These are phyloP conservation scores for Pseudogymnoascus sp. DNA, from an alignment of 2,329 filamentous ascomycete species.

Conservation along the genomic window DNA sequence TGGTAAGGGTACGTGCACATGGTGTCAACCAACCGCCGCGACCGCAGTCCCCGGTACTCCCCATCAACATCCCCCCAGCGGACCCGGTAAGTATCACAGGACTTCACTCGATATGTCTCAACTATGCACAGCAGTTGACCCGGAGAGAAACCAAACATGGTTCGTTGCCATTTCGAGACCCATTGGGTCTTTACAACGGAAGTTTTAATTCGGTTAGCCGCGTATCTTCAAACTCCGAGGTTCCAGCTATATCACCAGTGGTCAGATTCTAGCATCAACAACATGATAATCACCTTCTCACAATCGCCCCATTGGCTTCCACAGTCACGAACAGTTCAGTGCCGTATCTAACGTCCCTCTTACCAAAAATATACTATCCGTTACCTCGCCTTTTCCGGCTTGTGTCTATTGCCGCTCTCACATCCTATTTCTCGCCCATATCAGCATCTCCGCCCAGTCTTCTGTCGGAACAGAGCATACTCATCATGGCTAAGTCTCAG, in stretches of 20 bases:
- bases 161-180: not conserved
- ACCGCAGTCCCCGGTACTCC: not conserved
- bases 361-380: not conserved
- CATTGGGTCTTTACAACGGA: not conserved
- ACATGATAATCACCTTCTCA: not conserved
- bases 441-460: not conserved
- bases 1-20: no score
- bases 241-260: not conserved
- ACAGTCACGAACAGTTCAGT: not conserved
- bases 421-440: not conserved
- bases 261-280: not conserved
- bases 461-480: not conserved
- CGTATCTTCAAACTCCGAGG: not conserved
- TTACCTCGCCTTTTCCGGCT: not conserved
- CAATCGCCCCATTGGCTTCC: not conserved
- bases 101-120: not conserved
- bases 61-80: not conserved
- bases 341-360: not conserved
- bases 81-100: not conserved
- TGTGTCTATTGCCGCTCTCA: not conserved
- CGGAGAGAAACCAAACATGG: not conserved
- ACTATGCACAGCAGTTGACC: not conserved
- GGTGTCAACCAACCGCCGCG: no score
- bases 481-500: not conserved
- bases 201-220: not conserved